Percentiles rank a stretch among this genome's conserved stretches.
Conservation (phyloP, 2,329 filamentous ascomycete genomes). For the Fusarium bactridioides region DNA sequence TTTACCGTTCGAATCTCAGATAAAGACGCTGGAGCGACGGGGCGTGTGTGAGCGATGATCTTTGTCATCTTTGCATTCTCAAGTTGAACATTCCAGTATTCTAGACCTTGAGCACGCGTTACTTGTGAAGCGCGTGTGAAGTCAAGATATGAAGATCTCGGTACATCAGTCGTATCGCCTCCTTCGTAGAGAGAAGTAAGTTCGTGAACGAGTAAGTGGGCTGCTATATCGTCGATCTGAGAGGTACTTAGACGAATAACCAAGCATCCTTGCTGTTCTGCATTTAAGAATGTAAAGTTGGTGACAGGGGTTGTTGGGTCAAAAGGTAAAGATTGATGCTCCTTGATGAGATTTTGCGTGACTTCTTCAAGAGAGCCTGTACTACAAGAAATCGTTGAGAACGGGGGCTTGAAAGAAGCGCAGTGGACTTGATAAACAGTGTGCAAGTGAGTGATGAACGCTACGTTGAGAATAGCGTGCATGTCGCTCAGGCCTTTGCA, state of each 20-base stretch:
- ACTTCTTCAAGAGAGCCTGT: constrained; percentile 50
- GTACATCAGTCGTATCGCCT: constrained; percentile 39
- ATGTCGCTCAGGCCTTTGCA: constrained; percentile 54
- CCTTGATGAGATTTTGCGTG: constrained; percentile 52
- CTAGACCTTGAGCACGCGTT: constrained; percentile 49
- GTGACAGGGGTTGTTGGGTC: constrained; percentile 56
- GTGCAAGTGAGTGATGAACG: constrained; percentile 58
- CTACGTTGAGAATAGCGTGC: constrained; percentile 63
- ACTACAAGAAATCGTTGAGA: constrained; percentile 53
- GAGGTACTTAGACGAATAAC: constrained; percentile 58
- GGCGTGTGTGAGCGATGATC: constrained; percentile 53
- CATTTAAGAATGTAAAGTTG: constrained; percentile 60
- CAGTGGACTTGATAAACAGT: constrained; percentile 59
- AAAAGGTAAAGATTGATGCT: constrained; percentile 51
- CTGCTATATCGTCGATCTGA: constrained; percentile 58
- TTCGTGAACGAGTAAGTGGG: constrained; percentile 57
- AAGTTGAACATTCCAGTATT: constrained; percentile 57
- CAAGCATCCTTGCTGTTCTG: constrained; percentile 56
- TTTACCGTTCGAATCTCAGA: constrained; percentile 51
- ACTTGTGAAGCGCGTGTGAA: constrained; percentile 53
- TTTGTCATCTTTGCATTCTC: constrained; percentile 57
- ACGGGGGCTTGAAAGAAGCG: constrained; percentile 53
- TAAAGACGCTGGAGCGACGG: constrained; percentile 45
- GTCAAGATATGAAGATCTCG: constrained; percentile 56
- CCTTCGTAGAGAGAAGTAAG: constrained; percentile 56